Evolutionary conservation across 441 rosid genomes (phyloP).

Genomic region (Geranium incanum): DNA sequence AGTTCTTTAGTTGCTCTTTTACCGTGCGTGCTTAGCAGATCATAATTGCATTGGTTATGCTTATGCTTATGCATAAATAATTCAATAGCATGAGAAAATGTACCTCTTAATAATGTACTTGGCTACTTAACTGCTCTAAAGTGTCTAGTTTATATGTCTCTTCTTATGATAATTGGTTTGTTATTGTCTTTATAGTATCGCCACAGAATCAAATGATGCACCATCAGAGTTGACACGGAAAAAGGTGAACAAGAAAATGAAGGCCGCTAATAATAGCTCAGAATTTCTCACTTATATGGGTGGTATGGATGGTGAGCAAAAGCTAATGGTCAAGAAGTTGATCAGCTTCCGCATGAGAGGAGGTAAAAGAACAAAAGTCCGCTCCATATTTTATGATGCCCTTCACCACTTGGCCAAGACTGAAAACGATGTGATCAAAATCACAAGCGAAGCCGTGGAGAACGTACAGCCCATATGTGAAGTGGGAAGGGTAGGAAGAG

Average conservation of each 20-base stretch:
- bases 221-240: background rate
- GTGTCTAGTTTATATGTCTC: background rate
- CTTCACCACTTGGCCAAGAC: conserved; percentile 3
- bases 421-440: conserved; percentile 6
- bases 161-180: background rate
- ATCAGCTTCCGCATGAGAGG: conserved; percentile 1
- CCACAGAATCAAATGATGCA: conserved; percentile 4
- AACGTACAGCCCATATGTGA: conserved; percentile 8
- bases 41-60: background rate
- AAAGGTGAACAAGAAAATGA: conserved; percentile 2
- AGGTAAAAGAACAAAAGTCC: conserved; percentile 11
- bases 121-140: background rate
- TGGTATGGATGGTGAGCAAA: conserved; percentile 4
- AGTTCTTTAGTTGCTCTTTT: background rate
- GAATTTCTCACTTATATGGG: conserved; percentile 7
- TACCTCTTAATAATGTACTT: background rate
- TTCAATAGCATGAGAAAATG: background rate
- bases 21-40: background rate
- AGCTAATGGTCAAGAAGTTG: background rate
- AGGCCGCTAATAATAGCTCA: background rate
- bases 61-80: background rate
- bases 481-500: conserved; percentile 13
- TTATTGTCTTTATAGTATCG: background rate
- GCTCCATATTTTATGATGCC: conserved; percentile 10
- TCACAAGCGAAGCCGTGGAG: background rate